Evolutionary conservation across 2,329 filamentous ascomycete species (phyloP), one percentile per base, ranked within the genome.

Genomic region (Trichoderma sp.): DNA sequence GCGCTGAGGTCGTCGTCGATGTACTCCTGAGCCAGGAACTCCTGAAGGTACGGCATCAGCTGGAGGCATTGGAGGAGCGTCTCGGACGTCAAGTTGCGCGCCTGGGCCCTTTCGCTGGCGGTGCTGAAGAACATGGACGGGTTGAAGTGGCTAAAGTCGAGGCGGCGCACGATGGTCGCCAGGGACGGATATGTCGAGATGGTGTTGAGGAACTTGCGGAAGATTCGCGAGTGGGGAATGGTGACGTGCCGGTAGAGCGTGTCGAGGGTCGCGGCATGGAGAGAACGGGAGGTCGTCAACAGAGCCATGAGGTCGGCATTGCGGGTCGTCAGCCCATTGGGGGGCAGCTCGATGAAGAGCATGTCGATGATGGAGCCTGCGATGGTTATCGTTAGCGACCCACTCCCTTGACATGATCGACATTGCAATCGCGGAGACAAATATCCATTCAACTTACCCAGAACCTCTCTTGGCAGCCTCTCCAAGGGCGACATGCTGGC

Each of bases 131-230:
- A 82, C 63, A 90, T 89, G 63, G 90, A 87, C 24, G 90, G 91
- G 74, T 92, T 93, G 78, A 93, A 93, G 80, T 93, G 91, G 68
- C 90, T 93, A 72, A 95, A 93, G 78, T 95, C 91, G 52, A 94
- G 80, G 58, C 91, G 88, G 65, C 90, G 87, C 51, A 94, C 90
- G 71, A 93, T 87, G 47, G 87, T 89, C 52, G 91, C 91, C 62
- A 93, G 81, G 9, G 87, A 81, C 2, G 87, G 85, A 74, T 93
- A 88, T 66, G 84, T 79, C 52, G 81, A 80, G 69, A 94, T 81
- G 72, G 91, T 90, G 65, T 82, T 81, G 56, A 93, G 83, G 70
- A 93, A 92, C 77, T 94, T 94, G 73, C 88, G 88, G 78, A 93
- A 95, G 74, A 93, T 92, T 67, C 88, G 82, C 28, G 91, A 94